Evolutionary conservation across 805 yeast species (phyloP).

Genomic region (Ogataea angusta): DNA sequence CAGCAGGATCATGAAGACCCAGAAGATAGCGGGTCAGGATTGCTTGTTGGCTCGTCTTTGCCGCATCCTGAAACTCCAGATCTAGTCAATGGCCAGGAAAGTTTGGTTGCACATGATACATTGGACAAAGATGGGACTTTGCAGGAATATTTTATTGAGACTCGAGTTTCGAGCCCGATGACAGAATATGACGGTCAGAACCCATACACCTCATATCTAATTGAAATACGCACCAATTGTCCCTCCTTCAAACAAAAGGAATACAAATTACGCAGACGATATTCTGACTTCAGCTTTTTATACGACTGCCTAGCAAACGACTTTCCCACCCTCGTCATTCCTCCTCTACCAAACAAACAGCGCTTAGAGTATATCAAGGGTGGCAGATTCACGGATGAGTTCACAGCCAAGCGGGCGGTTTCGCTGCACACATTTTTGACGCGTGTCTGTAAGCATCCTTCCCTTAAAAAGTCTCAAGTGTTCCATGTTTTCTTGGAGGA

Average conservation of each 20-base stretch:
- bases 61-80: slow-evolving; percentile 8
- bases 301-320: slow-evolving; percentile 73
- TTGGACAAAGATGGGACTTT: too few species aligned
- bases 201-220: slow-evolving; percentile 69
- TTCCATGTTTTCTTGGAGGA: slow-evolving; percentile 71
- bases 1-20: slow-evolving; percentile 7
- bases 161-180: slow-evolving; percentile 55
- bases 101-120: too few species aligned
- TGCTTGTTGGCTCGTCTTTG: slow-evolving; percentile 4
- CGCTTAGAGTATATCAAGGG: slow-evolving; percentile 91
- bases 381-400: slow-evolving; percentile 81
- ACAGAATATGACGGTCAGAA: slow-evolving; percentile 73
- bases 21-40: slow-evolving; percentile 9
- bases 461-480: slow-evolving; percentile 63
- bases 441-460: slow-evolving; percentile 72
- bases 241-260: slow-evolving; percentile 48
- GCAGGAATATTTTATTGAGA: slow-evolving; percentile 31
- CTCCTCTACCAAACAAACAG: slow-evolving; percentile 92
- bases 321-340: slow-evolving; percentile 80
- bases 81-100: not conserved
- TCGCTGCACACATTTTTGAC: slow-evolving; percentile 74
- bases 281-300: slow-evolving; percentile 78
- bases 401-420: slow-evolving; percentile 77
- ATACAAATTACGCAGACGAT: slow-evolving; percentile 69
- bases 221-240: slow-evolving; percentile 60